Conservation (phyloP, 129 eudicot genomes). For the Lactuca saligna region DNA sequence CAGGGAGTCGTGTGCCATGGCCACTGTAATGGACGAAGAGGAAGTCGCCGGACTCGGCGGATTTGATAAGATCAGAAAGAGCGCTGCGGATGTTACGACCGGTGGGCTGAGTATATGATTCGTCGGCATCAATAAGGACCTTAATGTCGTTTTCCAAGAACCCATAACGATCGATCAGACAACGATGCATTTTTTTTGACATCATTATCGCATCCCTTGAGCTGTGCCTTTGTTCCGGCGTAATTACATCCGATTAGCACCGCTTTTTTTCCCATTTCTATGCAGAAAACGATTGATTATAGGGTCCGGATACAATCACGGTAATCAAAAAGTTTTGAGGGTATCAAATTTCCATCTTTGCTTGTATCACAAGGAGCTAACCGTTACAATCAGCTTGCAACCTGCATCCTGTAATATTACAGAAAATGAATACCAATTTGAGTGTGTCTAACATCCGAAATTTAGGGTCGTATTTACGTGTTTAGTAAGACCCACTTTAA, state of each 20-base stretch:
- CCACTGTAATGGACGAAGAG: constrained; percentile 94
- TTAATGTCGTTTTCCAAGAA: constrained; percentile 59
- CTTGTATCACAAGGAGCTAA: neutral
- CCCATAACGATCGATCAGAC: constrained; percentile 66
- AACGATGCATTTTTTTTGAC: constrained; percentile 59
- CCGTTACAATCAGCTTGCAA: constrained; percentile 11
- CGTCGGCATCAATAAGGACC: constrained; percentile 65
- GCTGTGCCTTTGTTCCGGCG: constrained; percentile 80
- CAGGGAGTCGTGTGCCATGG: constrained; percentile 87
- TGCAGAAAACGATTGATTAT: neutral
- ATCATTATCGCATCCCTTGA: constrained; percentile 83
- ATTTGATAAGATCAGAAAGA: constrained; percentile 52
- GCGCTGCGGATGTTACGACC: constrained; percentile 67
- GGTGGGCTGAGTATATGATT: constrained; percentile 66
- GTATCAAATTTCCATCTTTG: neutral
- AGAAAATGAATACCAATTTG: constrained; percentile 6
- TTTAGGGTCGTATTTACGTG: too few relatives aligned
- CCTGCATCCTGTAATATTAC: constrained; percentile 20
- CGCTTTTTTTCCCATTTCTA: constrained; percentile 64
- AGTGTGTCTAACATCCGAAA: constrained; percentile 15
- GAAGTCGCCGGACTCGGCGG: constrained; percentile 57
- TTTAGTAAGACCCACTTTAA: too few relatives aligned
- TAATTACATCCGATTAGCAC: constrained; percentile 83
- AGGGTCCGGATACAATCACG: neutral
- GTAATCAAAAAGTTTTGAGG: constrained; percentile 4